Conservation (phyloP, 495 filamentous ascomycete species). For the Talaromyces thailandensis region DNA sequence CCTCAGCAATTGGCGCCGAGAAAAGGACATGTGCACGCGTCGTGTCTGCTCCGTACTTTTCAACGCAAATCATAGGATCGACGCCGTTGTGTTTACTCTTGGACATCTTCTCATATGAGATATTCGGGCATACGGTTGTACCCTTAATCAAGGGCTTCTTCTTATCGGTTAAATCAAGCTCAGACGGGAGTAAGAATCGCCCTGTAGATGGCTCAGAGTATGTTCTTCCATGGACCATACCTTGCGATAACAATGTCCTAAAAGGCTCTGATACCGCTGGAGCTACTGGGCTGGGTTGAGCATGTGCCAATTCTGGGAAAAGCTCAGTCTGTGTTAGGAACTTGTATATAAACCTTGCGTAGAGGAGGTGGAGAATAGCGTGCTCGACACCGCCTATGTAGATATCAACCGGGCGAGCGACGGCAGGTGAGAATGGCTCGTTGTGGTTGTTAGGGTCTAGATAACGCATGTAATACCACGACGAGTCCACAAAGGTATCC, state of each 20-base stretch:
- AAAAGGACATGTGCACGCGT: constrained; percentile 83
- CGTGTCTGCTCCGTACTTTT: constrained; percentile 70
- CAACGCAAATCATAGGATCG: constrained; percentile 64
- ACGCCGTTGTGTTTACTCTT: constrained; percentile 92
- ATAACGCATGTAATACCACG: constrained; percentile 85
- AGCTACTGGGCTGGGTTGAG: constrained; percentile 15
- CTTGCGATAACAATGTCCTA: constrained; percentile 70
- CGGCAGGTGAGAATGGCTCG: constrained; percentile 48
- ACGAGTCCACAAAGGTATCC: constrained; percentile 92
- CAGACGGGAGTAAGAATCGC: constrained; percentile 67
- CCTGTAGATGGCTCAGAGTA: constrained; percentile 66
- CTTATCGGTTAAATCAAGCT: constrained; percentile 55
- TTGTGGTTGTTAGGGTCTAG: constrained; percentile 56
- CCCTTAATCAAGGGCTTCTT: constrained; percentile 49
- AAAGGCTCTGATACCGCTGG: constrained; percentile 57
- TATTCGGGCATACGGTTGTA: constrained; percentile 44
- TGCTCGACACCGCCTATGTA: constrained; percentile 88
- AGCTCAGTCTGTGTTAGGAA: constrained; percentile 55
- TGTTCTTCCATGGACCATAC: constrained; percentile 88
- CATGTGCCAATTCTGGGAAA: constrained; percentile 36
- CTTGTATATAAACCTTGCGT: constrained; percentile 85
- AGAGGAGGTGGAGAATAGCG: constrained; percentile 85
- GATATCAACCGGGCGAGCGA: constrained; percentile 65
- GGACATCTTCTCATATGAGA: constrained; percentile 89
- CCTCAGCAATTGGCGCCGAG: constrained; percentile 71